Conservation (phyloP, 108 stramenopile genomes). For the Mediolabrus comicus region DNA sequence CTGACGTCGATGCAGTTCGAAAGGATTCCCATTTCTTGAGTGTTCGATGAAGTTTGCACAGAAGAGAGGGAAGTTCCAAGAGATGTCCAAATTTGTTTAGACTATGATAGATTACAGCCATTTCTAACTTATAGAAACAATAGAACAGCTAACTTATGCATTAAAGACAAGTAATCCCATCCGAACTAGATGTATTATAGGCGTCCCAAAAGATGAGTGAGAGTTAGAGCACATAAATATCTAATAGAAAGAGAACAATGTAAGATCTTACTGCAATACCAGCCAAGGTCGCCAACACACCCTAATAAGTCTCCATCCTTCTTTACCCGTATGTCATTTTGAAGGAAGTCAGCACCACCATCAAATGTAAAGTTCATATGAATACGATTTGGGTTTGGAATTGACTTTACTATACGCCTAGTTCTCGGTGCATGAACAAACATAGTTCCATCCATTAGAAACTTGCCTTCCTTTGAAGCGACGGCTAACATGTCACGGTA, state of each 20-base stretch:
- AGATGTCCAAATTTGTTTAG: constrained; percentile 31
- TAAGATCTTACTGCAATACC: too few relatives aligned
- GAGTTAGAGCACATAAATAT: too few relatives aligned
- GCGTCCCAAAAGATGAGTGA: too few relatives aligned
- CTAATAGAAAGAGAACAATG: too few relatives aligned
- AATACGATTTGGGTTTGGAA: constrained; percentile 43
- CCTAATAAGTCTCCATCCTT: constrained; percentile 50
- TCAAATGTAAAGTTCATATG: constrained; percentile 50
- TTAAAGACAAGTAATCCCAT: constrained; percentile 56
- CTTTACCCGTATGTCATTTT: constrained; percentile 52
- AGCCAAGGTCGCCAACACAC: constrained; percentile 63
- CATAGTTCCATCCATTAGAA: constrained; percentile 67
- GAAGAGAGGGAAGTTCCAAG: constrained; percentile 23
- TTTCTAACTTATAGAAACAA: neutral
- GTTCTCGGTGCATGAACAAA: constrained; percentile 65
- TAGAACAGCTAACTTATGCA: too few relatives aligned
- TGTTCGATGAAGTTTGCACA: constrained; percentile 25
- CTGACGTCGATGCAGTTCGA: neutral
- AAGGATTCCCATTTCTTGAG: constrained; percentile 13
- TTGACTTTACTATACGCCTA: constrained; percentile 45
- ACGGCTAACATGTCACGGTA: constrained; percentile 48
- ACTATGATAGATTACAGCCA: neutral
- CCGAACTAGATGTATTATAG: too few relatives aligned
- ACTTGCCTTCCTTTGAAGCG: constrained; percentile 50
- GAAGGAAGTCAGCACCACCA: constrained; percentile 46